Evolutionary conservation across 2,329 filamentous ascomycete species (phyloP).

Genomic region (Neopestalotiopsis clavispora): DNA sequence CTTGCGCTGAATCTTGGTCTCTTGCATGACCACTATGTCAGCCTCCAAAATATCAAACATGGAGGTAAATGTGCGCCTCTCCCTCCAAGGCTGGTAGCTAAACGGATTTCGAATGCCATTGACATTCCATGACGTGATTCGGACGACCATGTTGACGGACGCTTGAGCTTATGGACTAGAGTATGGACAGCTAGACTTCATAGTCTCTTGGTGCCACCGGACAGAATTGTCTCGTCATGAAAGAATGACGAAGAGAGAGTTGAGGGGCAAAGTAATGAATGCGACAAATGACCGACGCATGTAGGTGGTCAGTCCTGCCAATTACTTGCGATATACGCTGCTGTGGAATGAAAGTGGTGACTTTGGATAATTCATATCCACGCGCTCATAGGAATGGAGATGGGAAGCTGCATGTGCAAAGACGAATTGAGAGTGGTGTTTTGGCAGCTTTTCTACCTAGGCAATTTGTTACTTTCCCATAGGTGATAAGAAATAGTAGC

Average conservation of each 20-base stretch:
- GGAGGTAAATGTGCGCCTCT: constrained; percentile 72
- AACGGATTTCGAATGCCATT: constrained; percentile 88
- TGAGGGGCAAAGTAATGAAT: not conserved
- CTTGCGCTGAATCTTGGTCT: constrained; percentile 94
- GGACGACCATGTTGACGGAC: constrained; percentile 65
- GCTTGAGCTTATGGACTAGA: not conserved
- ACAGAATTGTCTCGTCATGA: not conserved
- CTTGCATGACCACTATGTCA: constrained; percentile 94
- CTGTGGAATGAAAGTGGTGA: not conserved
- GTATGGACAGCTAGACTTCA: not conserved
- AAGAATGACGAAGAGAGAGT: not conserved
- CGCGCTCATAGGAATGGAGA: not conserved
- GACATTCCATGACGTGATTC: constrained; percentile 88
- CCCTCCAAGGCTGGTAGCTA: constrained; percentile 82
- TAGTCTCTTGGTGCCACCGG: not conserved
- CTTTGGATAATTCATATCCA: not conserved
- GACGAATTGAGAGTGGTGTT: no score
- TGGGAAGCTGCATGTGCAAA: no score
- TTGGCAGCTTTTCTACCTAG: no score
- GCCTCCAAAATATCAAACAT: constrained; percentile 96
- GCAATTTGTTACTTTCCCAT: no score
- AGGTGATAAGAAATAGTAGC: no score
- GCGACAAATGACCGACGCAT: not conserved
- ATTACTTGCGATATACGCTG: not conserved
- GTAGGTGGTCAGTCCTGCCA: not conserved